Evolutionary conservation across 768 basidiomycete species (phyloP).

Genomic region (Candolleomyces eurysporus): DNA sequence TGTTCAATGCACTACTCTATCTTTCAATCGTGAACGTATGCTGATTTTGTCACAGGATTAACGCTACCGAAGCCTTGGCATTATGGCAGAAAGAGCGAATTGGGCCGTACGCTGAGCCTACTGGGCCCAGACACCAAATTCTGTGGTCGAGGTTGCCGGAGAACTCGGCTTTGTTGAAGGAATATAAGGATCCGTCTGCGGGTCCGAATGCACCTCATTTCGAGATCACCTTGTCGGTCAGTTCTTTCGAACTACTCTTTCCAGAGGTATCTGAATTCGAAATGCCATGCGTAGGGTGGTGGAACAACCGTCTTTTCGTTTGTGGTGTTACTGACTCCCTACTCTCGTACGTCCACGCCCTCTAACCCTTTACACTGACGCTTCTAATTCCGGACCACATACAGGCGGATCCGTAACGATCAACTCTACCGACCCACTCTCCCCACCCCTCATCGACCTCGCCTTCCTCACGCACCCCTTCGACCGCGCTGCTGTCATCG

Average conservation of each 20-base stretch:
- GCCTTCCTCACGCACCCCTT: constrained; percentile 7
- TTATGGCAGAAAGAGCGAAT: constrained; percentile 12
- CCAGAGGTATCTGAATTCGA: too few species aligned
- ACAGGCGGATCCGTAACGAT: constrained; percentile 7
- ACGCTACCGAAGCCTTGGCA: constrained; percentile 17
- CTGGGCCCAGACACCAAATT: constrained; percentile 9
- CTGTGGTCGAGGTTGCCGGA: constrained; percentile 11
- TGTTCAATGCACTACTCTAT: neutral
- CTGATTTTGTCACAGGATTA: neutral
- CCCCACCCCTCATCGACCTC: constrained; percentile 2
- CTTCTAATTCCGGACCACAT: neutral
- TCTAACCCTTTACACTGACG: too few species aligned
- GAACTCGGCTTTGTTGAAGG: constrained; percentile 5
- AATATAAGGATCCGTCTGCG: constrained; percentile 8
- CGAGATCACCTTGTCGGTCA: constrained; percentile 13
- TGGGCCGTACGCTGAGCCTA: constrained; percentile 1
- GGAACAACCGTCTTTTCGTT: neutral
- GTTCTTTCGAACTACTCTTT: neutral
- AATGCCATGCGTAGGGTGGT: neutral
- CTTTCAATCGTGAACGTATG: neutral
- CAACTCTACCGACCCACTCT: constrained; percentile 3
- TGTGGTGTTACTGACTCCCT: neutral
- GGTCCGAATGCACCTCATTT: constrained; percentile 13
- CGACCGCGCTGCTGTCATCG: constrained; percentile 2
- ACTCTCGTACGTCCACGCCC: neutral